Evolutionary conservation across 2,329 filamentous ascomycete genomes (phyloP), one percentile per base, ranked within the genome.

Genomic region (Scedosporium minutisporum): DNA sequence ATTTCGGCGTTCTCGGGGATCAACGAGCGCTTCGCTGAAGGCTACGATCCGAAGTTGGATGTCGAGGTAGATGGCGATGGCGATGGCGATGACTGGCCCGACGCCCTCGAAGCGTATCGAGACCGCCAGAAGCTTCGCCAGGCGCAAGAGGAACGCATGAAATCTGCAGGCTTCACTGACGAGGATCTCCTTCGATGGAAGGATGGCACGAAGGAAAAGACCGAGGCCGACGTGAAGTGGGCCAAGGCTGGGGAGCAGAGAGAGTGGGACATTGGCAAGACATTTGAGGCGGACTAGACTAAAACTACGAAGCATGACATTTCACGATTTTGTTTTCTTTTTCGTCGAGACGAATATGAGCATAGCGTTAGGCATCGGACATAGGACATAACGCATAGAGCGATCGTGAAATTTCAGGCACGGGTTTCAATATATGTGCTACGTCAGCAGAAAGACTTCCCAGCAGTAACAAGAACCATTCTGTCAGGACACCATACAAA

Each of bases 71-170:
- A 81, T 65, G 77, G 75, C 2, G 74, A 73, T 65, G 77, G 75
- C 2, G 74, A 73, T 23, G 80, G 80, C 29, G 86, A 87, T 65
- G 85, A 90, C 64, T 96, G 91, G 92, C 89, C 90, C 55, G 84
- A 90, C 68, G 86, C 89, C 0, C 78, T 95, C 1, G 91, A 96
- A 73, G 86, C 87, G 4, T 80, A 91, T 63, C 83, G 88, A 46
- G 91, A 96, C 71, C 85, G 91, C n/a, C 84, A 90, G 67, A 87
- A 87, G 66, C 92, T 89, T 85, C 87, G 85, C 69, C 81, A 87
- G 65, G 85, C 87, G 67, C 90, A 91, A 33, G 89, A 89, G 6
- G 87, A 92, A 61, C 79, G 92, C 63, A 76, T 97, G 64, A 86
- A 86, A 41, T 84, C 84, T 21, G 91, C 90, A 0, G 93, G 92